A percentile compares a stretch with the other conserved stretches of the same genome.
Evolutionary conservation across 805 yeast species (phyloP).

Genomic region (Candida sithepensis): DNA sequence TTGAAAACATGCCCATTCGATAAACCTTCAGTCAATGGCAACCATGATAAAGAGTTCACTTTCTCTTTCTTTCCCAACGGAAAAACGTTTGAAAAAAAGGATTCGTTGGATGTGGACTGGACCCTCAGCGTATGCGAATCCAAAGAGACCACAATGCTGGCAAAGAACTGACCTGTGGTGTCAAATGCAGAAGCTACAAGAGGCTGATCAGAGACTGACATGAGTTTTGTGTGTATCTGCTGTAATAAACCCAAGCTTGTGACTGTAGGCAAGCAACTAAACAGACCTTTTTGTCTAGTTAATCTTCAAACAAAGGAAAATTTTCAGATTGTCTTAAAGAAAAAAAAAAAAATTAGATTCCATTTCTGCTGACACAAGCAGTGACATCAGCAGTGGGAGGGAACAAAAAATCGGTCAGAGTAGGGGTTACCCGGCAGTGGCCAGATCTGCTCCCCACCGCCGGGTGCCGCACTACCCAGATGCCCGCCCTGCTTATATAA

Average conservation of each 20-base stretch:
- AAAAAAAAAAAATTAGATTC: neutral
- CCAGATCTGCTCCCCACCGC: neutral
- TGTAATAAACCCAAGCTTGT: too few species aligned
- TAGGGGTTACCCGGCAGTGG: neutral
- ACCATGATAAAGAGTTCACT: slow-evolving; percentile 54
- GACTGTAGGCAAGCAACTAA: too few species aligned
- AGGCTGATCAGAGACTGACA: slow-evolving; percentile 8
- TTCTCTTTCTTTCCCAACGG: slow-evolving; percentile 49
- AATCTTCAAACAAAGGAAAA: neutral
- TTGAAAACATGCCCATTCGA: slow-evolving; percentile 15
- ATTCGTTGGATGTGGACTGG: slow-evolving; percentile 45
- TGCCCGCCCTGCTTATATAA: neutral
- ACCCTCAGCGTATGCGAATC: slow-evolving; percentile 70
- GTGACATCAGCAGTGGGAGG: too few species aligned
- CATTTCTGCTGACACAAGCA: too few species aligned
- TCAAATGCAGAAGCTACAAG: slow-evolving; percentile 52
- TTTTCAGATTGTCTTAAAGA: slow-evolving; percentile 3
- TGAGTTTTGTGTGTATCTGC: neutral
- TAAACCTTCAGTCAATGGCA: slow-evolving; percentile 21
- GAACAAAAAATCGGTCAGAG: neutral
- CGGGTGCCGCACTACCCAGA: neutral
- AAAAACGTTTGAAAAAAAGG: slow-evolving; percentile 36
- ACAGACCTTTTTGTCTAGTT: too few species aligned
- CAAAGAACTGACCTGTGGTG: slow-evolving; percentile 56
- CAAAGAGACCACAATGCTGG: slow-evolving; percentile 62